Evolutionary conservation across 495 filamentous ascomycete species (phyloP), one percentile per base, ranked within the genome.

Genomic region (Wilcoxina mikolae): DNA sequence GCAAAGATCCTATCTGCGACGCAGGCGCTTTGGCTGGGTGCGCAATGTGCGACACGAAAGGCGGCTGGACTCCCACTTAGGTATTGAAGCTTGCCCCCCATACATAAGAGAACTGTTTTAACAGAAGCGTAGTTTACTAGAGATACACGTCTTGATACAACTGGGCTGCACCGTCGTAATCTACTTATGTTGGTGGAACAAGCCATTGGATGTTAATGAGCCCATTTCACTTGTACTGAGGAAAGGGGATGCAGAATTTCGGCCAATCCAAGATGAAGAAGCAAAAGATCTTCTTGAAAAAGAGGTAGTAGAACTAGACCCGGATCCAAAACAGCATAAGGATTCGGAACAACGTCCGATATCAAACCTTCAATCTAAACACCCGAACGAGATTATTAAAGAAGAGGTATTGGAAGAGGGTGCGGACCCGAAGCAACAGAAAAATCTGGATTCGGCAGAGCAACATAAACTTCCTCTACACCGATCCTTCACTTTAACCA

Each of bases 151-250:
- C 3, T 35, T 54, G 12, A 60, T 60, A 10, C 58, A 60, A 25
- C 49, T 54, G 1, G 55, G 38, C 0, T 47, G 58, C 26, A 54
- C 58, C 17, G 51, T 31, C 22, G n/a, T 57, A 9, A 60, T 60
- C 11, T 57, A 48, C 22, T 11, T 2, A 1, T 44, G 51, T 22
- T 60, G 58, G 58, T 60, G 58, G 55, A 18, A 33, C 4, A 60
- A 60, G 44, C 58, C 58, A 20, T 29, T 60, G 0, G 55, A 58
- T 51, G 58, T 60, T n/a, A 51, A 60, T 33, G 55, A 60, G 29
- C 58, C 58, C 11, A 46, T 46, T 24, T 20, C n/a, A 12, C 43
- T 46, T 11, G 23, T 17, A 24, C 43, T 46, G 1, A 24, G 15
- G 15, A 39, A 39, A n/a, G n/a, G n/a, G n/a, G n/a, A n/a, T n/a